phyloP scores from a whole-genome alignment of 305 asterid species.

The Ilex paraguariensis region DNA sequence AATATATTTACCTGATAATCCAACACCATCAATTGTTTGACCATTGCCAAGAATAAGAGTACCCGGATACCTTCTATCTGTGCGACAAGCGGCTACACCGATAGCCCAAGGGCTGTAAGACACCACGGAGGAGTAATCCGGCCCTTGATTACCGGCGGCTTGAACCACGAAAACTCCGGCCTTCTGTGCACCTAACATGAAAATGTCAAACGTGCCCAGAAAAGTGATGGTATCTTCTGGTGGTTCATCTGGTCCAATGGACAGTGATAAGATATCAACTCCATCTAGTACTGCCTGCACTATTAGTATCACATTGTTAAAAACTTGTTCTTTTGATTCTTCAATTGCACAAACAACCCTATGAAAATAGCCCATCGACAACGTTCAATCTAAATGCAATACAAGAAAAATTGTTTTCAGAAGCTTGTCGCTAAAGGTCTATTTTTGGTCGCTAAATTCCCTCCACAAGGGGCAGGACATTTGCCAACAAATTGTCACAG shows the following conservation, averaged over 20 bases:
- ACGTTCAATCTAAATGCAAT: too few species aligned
- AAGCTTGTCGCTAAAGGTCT: too few species aligned
- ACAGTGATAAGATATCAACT: slow-evolving; percentile 76
- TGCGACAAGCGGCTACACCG: slow-evolving; percentile 71
- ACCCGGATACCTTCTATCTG: slow-evolving; percentile 79
- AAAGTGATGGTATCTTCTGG: slow-evolving; percentile 68
- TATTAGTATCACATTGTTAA: neutral
- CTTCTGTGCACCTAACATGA: slow-evolving; percentile 75
- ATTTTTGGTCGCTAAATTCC: too few species aligned
- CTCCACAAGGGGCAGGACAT: too few species aligned
- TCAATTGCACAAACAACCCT: neutral
- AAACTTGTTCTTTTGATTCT: neutral
- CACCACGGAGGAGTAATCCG: slow-evolving; percentile 63
- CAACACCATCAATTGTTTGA: slow-evolving; percentile 57
- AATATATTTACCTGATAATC: slow-evolving; percentile 65
- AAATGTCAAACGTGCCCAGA: slow-evolving; percentile 69
- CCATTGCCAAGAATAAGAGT: slow-evolving; percentile 74
- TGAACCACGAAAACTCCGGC: slow-evolving; percentile 81
- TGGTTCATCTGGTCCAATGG: slow-evolving; percentile 85
- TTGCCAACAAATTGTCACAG: too few species aligned
- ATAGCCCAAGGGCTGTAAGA: slow-evolving; percentile 92
- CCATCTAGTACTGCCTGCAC: slow-evolving; percentile 84
- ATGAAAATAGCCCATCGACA: too few species aligned
- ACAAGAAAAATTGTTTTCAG: too few species aligned
- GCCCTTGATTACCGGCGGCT: slow-evolving; percentile 89